phyloP scores from a whole-genome alignment of 805 yeast genomes.

The Blastobotrys peoriensis region DNA sequence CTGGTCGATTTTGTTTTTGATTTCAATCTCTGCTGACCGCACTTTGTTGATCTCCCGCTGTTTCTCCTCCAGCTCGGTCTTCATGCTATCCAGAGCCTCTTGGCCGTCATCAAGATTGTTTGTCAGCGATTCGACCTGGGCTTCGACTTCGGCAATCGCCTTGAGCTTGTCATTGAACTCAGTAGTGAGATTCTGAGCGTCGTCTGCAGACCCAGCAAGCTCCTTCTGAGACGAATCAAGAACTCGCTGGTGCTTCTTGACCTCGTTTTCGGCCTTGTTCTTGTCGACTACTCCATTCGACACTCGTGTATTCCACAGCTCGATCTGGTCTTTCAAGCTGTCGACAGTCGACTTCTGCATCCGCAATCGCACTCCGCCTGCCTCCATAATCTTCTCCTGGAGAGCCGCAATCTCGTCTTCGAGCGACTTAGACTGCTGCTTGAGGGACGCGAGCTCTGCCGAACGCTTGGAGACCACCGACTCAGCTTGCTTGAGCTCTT shows the following conservation, averaged over 20 bases:
- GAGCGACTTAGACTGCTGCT: slow-evolving; percentile 48
- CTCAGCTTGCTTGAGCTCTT: slow-evolving; percentile 34
- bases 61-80: slow-evolving; percentile 37
- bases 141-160: slow-evolving; percentile 18
- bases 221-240: slow-evolving; percentile 45
- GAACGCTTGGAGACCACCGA: slow-evolving; percentile 31
- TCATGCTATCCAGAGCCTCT: slow-evolving; percentile 29
- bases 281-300: slow-evolving; percentile 50
- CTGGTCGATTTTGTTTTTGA: slow-evolving; percentile 58
- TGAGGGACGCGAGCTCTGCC: slow-evolving; percentile 40
- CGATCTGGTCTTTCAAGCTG: slow-evolving; percentile 61
- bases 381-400: slow-evolving; percentile 75
- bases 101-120: slow-evolving; percentile 23
- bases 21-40: slow-evolving; percentile 60
- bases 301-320: slow-evolving; percentile 50
- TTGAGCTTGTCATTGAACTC: slow-evolving; percentile 18
- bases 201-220: slow-evolving; percentile 33
- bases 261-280: slow-evolving; percentile 59
- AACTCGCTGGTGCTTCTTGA: slow-evolving; percentile 47
- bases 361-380: slow-evolving; percentile 83
- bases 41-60: slow-evolving; percentile 46
- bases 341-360: slow-evolving; percentile 78
- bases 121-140: slow-evolving; percentile 14
- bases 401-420: slow-evolving; percentile 52
- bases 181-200: slow-evolving; percentile 36